phyloP scores from a whole-genome alignment of 768 basidiomycete species.

The Amanita subjunquillea region DNA sequence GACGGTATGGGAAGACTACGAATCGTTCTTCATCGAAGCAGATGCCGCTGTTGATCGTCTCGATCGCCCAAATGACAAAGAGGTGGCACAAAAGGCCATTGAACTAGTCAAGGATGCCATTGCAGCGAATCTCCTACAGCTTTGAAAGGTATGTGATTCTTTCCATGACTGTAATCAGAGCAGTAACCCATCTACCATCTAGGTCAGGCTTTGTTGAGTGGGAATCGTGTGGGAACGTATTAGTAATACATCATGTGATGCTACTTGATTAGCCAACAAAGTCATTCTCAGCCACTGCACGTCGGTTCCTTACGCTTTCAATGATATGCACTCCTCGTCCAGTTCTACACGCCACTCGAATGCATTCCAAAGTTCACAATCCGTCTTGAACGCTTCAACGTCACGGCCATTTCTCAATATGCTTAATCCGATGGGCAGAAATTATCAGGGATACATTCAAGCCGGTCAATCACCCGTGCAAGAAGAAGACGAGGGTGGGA shows the following conservation, averaged over 20 bases:
- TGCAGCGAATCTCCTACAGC: not conserved
- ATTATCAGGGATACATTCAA: slow-evolving; percentile 67
- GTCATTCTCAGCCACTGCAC: not conserved
- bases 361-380: slow-evolving; percentile 18
- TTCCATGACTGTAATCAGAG: too few relatives aligned
- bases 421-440: slow-evolving; percentile 70
- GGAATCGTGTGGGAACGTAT: not conserved
- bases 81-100: slow-evolving; percentile 18
- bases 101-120: slow-evolving; percentile 12
- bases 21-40: slow-evolving; percentile 17
- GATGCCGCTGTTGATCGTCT: slow-evolving; percentile 17
- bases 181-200: not conserved
- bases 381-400: slow-evolving; percentile 27
- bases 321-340: not conserved
- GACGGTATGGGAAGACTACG: slow-evolving; percentile 21
- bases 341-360: slow-evolving; percentile 13
- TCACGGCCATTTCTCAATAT: slow-evolving; percentile 75
- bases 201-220: not conserved
- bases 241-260: not conserved
- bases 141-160: too few relatives aligned
- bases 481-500: slow-evolving; percentile 62
- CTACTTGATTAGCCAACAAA: not conserved
- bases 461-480: slow-evolving; percentile 54
- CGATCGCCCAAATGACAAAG: slow-evolving; percentile 17
- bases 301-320: not conserved